phyloP scores from a whole-genome alignment of 2,329 filamentous ascomycete genomes.

The Trichoderma sp. region DNA sequence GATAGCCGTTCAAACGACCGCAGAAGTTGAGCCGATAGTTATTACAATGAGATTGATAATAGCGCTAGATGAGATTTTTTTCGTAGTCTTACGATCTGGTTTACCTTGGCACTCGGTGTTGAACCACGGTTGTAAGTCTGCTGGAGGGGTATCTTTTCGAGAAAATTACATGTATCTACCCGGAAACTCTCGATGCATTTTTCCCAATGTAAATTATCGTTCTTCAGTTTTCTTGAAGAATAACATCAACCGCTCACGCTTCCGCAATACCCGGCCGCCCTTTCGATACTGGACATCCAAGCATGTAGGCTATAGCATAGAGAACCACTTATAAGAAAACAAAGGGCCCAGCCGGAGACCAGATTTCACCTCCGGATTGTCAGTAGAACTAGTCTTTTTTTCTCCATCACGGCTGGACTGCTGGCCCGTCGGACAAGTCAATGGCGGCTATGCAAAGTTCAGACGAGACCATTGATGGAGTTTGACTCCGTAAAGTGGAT shows the following conservation, averaged over 20 bases:
- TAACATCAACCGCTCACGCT: not conserved
- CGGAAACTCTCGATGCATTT: not conserved
- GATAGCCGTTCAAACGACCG: not conserved
- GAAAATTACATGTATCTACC: not conserved
- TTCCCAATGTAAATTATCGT: too few relatives aligned
- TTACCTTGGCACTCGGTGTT: not conserved
- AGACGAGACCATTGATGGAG: conserved; percentile 5
- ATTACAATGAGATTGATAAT: not conserved
- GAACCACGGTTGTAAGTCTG: not conserved
- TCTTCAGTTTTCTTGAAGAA: not conserved
- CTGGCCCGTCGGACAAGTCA: not conserved
- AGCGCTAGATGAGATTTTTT: not conserved
- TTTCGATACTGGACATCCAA: not conserved
- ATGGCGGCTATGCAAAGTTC: conserved; percentile 5
- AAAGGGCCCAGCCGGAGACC: not conserved
- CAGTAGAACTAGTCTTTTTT: not conserved
- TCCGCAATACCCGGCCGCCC: not conserved
- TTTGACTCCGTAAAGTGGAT: conserved; percentile 14
- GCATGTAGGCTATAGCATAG: not conserved
- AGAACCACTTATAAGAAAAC: not conserved
- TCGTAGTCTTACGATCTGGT: not conserved
- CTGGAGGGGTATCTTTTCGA: not conserved
- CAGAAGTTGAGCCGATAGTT: not conserved
- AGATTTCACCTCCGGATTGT: not conserved
- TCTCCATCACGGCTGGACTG: conserved; percentile 2